Base-by-base conservation (phyloP, 2,329 filamentous ascomycete genomes). In the Paecilomyces niveus region DNA sequence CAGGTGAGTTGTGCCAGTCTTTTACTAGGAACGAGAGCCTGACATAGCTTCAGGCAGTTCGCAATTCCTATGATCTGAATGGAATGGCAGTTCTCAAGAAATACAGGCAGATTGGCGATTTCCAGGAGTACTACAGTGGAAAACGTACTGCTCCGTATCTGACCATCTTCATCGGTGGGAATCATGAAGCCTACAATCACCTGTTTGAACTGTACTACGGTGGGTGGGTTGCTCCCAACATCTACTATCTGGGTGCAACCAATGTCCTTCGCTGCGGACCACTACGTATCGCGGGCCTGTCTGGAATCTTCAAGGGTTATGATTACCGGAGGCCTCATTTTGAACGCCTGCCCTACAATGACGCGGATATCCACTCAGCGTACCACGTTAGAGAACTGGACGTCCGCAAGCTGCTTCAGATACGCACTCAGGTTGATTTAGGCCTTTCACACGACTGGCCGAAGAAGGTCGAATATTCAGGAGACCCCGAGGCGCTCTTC, bases 361-460 rank as follows among this genome's bases (percentile, higher is more conserved):
- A 79, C 21, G 84, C 87, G 62, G 91, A 97, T 56, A 76, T 95
- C 60, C 88, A 85, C 71, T 89, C 85, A 56, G 89, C 95, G 67
- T 97, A 97, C 68, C 93, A 97, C 70, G 85, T 96, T 22, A 83
- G 94, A 52, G 92, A 97, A 73, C 75, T 95, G 11, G 94, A 99
- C 70, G 84, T 90, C n/a, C 86, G 93, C 67, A 97, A 97, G 74
- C 77, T 99, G 33, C 79, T 97, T 45, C 86, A 92, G 67, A 69
- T 97, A 32, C 83, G 85, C n/a, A 90, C 89, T 18, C 93, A 96
- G 68, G 86, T 97, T 39, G 94, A 99, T 65, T 79, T 99, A 52
- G 92, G 92, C 2, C 75, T 99, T 56, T 97, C 92, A 65, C 94
- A 99, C 70, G 94, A 99, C 76, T 99, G 94, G 94, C 94, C 94